Evolutionary conservation across 2,329 filamentous ascomycete genomes (phyloP), one percentile per base, ranked within the genome.

Genomic region (Cadophora gregata): DNA sequence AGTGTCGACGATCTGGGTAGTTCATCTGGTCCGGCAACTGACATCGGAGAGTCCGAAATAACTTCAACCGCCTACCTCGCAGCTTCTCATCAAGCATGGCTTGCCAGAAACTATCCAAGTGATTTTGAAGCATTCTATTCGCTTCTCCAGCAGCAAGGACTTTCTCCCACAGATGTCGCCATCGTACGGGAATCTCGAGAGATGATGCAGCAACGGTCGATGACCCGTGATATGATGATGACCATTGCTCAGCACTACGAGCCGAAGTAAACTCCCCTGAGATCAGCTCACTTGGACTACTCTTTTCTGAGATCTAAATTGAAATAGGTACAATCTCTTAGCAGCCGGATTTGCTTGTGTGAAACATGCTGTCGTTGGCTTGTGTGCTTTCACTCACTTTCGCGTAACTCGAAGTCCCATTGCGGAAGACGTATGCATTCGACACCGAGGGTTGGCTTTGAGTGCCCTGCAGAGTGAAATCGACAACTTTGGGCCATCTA

Each of bases 401-500:
- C 69, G 65, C 63, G 61, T 64, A 12, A 67, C 64, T 5, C 63
- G 61, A 47, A 69, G 61, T 42, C 31, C 42, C 12, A 6, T 62
- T 14, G 62, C 69, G 1, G 47, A 66, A 31, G 66, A 69, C 19
- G 36, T 72, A 9, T 69, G 60, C n/a, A 62, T 71, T 14, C 47
- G 59, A 10, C 64, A 69, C 27, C 63, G 45, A 3, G 50, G 33
- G 21, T 10, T 59, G 12, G 65, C 69, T 4, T 31, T 72, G 55
- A 60, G 61, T 8, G 62, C 66, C 2, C 55, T 69, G 6, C 70
- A 71, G 31, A 60, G 65, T 16, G 71, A 71, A 25, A 71, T 71
- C 16, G 56, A 55, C 14, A 64, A 58, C 8, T 70, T 70, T 25
- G 67, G 61, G 12, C 55, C 58, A 3, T 21, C 42, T 2, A 73